Base-by-base conservation (phyloP, 1,284 basidiomycete species). In the Takashimella koratensis region DNA sequence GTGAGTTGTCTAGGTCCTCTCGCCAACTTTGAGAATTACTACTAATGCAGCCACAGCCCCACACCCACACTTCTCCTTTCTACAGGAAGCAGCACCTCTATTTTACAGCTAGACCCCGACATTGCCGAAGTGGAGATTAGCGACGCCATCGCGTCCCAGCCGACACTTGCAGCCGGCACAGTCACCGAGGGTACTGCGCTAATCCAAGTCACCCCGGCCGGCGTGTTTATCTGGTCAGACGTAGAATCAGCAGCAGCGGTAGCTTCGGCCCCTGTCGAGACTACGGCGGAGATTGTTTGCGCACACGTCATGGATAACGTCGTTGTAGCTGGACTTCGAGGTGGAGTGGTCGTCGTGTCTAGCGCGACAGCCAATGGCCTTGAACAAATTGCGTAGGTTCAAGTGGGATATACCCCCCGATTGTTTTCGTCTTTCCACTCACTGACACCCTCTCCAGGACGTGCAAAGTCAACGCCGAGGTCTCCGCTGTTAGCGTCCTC, bases 121-220 rank as follows among this genome's bases (percentile, higher is more conserved):
- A 52, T 74, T 19, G 42, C 69, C 0, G 53, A 62, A n/a, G 41
- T 74, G 4, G 76, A 81, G 1, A 75, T 74, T 1, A 60, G 73
- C 12, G 74, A 74, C 2, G 70, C 54, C 42, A 65, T 79, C 49
- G 76, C 62, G 1, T 53, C 62, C 1, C 19, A 45, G 2, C 81
- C 83, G 0, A 94, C 91, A 0, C 71, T 94, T 4, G 83, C 84
- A 0, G 79, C 86, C 12, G 78, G 79, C 1, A 84, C 88, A 1
- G 23, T 61, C 16, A 58, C 52, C 30, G 53, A 44, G 12, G 49
- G 43, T 13, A 77, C 83, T 53, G 81, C 55, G 6, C 78, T 87
- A 0, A 80, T 88, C 0, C 91, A 94, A 68, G 86, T 92, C 10
- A 87, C 86, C 0, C 71, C 82, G 1, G 75, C 73, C 4, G 81